phyloP scores from a whole-genome alignment of 2,329 filamentous ascomycete genomes.

The Sclerotiophoma versabilis region DNA sequence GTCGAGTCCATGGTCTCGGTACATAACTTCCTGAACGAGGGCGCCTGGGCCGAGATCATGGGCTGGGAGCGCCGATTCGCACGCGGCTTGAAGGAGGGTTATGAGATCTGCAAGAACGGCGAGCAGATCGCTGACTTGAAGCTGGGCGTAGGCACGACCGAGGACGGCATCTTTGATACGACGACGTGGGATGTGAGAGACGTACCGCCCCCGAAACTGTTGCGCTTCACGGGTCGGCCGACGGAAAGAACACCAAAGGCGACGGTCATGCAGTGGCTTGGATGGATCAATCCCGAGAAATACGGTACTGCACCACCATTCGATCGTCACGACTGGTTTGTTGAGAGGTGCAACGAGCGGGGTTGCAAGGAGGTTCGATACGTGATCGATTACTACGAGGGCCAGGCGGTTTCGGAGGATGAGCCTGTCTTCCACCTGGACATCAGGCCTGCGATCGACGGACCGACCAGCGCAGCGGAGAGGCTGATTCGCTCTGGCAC shows the following conservation, averaged over 20 bases:
- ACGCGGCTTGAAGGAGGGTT: constrained; percentile 74
- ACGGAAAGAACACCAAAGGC: constrained; percentile 92
- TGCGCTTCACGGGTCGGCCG: constrained; percentile 89
- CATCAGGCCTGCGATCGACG: constrained; percentile 86
- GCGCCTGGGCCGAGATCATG: constrained; percentile 93
- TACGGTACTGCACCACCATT: constrained; percentile 87
- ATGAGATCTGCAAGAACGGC: constrained; percentile 75
- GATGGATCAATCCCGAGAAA: constrained; percentile 77
- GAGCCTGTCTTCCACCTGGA: constrained; percentile 97
- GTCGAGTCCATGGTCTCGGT: constrained; percentile 97
- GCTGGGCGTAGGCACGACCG: constrained; percentile 42
- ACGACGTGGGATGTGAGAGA: constrained; percentile 46
- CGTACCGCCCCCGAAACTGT: constrained; percentile 69
- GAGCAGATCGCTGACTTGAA: constrained; percentile 70
- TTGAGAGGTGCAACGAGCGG: constrained; percentile 74
- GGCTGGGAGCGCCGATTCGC: constrained; percentile 91
- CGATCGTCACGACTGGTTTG: constrained; percentile 97
- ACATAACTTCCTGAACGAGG: constrained; percentile 98
- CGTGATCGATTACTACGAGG: constrained; percentile 96
- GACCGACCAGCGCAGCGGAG: constrained; percentile 80
- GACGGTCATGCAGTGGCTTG: constrained; percentile 80
- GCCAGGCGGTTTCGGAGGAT: constrained; percentile 78
- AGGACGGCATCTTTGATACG: constrained; percentile 43
- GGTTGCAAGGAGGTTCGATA: constrained; percentile 82
- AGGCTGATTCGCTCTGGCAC: constrained; percentile 87